Evolutionary conservation across 2,329 filamentous ascomycete species (phyloP), one percentile per base, ranked within the genome.

Genomic region (Cladosporium cucumerinum): DNA sequence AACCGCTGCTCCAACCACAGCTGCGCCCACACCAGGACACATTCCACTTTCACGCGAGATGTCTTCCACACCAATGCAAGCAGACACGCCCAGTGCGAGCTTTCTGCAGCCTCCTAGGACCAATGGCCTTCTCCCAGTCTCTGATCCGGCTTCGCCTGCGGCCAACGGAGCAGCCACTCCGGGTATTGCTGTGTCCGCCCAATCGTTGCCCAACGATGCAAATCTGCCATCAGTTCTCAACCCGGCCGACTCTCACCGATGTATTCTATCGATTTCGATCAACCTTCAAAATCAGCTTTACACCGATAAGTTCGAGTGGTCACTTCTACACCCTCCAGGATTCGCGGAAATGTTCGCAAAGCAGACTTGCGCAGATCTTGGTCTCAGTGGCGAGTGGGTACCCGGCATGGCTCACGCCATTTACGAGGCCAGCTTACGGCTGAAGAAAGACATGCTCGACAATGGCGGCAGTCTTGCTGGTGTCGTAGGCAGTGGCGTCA

Each of bases 271-370:
- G 52, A 82, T 99, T 52, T 97, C 91, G 75, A 91, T 99, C 73
- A 97, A 97, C 74, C 84, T 98, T 25, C 89, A 93, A 61, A 96
- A 96, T 64, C 89, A 91, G 71, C 85, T 98, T 14, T 98, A 97
- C 78, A 96, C 92, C 3, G 95, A 99, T 82, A 97, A 93, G 74
- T 98, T 99, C 69, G 94, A 98, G 76, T 98, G 94, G 94, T 98
- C 94, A 5, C 82, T 99, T 23, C 83, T 97, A 21, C 93, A 98
- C 73, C 93, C 93, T 2, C 90, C 93, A 1, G 94, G 94, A 25
- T 93, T 94, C 49, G 92, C 95, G 0, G 94, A 99, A 77, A 87
- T 89, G 14, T 98, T 98, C 76, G 93, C 95, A 36, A 92, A 92
- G 74, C 87, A 92, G 69, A 98, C 95, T 0, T 98, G 95, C 75